phyloP scores from a whole-genome alignment of 495 filamentous ascomycete genomes.

The Podospora pseudopauciseta region DNA sequence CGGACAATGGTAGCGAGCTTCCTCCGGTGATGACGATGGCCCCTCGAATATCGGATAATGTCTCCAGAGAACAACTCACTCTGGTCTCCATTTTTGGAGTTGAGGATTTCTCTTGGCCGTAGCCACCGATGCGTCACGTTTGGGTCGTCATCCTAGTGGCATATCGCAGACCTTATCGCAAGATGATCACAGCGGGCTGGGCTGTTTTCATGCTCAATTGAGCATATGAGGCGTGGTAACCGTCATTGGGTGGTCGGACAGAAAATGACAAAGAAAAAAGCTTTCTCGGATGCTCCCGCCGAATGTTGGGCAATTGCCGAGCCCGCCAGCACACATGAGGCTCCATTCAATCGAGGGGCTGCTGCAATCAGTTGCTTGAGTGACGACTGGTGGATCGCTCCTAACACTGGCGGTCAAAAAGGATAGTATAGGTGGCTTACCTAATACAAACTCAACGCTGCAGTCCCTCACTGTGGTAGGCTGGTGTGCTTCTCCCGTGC shows the following conservation, averaged over 20 bases:
- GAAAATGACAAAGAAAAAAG: background rate
- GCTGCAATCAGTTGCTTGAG: constrained; percentile 1
- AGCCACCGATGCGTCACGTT: background rate
- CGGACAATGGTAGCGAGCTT: constrained; percentile 5
- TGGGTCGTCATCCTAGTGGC: background rate
- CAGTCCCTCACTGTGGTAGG: background rate
- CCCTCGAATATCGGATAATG: constrained; percentile 21
- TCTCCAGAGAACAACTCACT: constrained; percentile 3
- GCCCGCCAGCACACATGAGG: background rate
- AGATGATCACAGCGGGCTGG: background rate
- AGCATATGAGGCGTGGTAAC: background rate
- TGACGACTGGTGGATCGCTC: background rate
- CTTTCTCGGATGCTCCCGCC: background rate
- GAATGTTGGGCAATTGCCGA: background rate
- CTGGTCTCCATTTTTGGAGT: background rate
- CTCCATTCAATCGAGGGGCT: background rate
- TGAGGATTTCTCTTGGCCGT: background rate
- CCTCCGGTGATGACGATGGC: background rate
- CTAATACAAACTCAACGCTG: constrained; percentile 8
- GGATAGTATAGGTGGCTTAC: constrained; percentile 10
- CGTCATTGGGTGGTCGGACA: too few species aligned
- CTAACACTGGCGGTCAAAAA: background rate
- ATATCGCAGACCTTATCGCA: background rate
- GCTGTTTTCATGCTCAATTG: background rate
- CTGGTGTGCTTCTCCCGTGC: background rate